Conservation (phyloP, 2,329 filamentous ascomycete species). For the Cercospora canescens region DNA sequence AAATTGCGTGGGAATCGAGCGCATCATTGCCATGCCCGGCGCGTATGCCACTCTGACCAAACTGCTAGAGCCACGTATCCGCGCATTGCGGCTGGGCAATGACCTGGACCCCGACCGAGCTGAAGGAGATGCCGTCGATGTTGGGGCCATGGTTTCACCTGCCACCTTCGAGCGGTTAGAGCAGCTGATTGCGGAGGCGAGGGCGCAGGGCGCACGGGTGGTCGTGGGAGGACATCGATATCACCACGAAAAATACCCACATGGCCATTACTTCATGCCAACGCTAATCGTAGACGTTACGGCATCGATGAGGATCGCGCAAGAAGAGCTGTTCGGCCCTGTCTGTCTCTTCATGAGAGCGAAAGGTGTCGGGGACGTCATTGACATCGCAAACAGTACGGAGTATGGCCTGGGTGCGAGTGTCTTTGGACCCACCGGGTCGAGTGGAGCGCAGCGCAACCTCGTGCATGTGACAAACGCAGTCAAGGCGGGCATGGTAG, state of each 20-base stretch:
- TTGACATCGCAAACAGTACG: conserved; percentile 78
- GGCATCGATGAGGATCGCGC: conserved; percentile 79
- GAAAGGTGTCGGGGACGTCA: conserved; percentile 63
- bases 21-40: conserved; percentile 77
- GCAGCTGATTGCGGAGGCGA: conserved; percentile 72
- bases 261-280: conserved; percentile 88
- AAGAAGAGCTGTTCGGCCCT: conserved; percentile 89
- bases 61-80: conserved; percentile 72
- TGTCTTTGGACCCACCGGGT: conserved; percentile 68
- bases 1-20: conserved; percentile 97
- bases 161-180: conserved; percentile 76
- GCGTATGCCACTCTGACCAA: conserved; percentile 73
- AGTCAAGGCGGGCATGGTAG: conserved; percentile 83
- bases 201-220: conserved; percentile 74
- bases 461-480: conserved; percentile 65
- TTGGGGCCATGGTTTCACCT: conserved; percentile 87
- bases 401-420: conserved; percentile 84
- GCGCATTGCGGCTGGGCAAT: conserved; percentile 73
- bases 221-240: conserved; percentile 76
- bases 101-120: conserved; percentile 54
- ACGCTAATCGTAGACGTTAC: conserved; percentile 92
- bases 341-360: conserved; percentile 84
- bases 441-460: conserved; percentile 52
- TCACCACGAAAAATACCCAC: conserved; percentile 69
- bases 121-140: conserved; percentile 58